A percentile compares a stretch with the other conserved stretches of the same genome.
phyloP scores from a whole-genome alignment of 208 protist genomes.

The Leishmania arabica region DNA sequence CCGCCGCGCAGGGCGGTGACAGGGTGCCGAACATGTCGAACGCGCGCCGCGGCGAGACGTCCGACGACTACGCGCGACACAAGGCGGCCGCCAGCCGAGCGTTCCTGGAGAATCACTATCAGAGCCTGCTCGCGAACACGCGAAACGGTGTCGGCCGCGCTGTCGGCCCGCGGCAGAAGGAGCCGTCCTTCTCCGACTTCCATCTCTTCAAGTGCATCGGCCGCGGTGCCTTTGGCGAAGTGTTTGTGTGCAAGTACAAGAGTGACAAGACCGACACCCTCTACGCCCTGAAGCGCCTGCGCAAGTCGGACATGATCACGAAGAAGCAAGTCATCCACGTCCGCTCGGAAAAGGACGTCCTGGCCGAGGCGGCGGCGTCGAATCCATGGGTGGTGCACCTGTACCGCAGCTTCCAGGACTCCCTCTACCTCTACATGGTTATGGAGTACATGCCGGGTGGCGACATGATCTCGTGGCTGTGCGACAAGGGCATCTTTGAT shows the following conservation, averaged over 20 bases:
- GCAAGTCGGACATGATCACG: slow-evolving; percentile 92
- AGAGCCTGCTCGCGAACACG: slow-evolving; percentile 60
- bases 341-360: slow-evolving; percentile 90
- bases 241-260: slow-evolving; percentile 86
- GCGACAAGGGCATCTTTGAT: slow-evolving; percentile 88
- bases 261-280: slow-evolving; percentile 66
- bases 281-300: slow-evolving; percentile 91
- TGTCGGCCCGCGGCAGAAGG: slow-evolving; percentile 71
- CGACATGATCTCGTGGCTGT: slow-evolving; percentile 94
- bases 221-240: slow-evolving; percentile 91
- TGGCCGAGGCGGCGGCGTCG: slow-evolving; percentile 74
- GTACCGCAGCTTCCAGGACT: slow-evolving; percentile 93
- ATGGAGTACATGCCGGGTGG: slow-evolving; percentile 96
- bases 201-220: slow-evolving; percentile 90
- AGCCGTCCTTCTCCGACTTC: slow-evolving; percentile 82
- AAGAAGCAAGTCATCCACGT: slow-evolving; percentile 91
- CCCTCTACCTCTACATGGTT: slow-evolving; percentile 92
- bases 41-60: slow-evolving; percentile 54
- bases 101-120: slow-evolving; percentile 87
- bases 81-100: slow-evolving; percentile 88
- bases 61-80: slow-evolving; percentile 74
- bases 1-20: not conserved
- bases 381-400: slow-evolving; percentile 93
- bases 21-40: slow-evolving; percentile 38
- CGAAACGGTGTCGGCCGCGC: slow-evolving; percentile 51